Percentiles rank a stretch among this genome's conserved stretches.
phyloP scores from a whole-genome alignment of 176 grass and related monocot genomes.

The Bolboschoenus planiculmis region DNA sequence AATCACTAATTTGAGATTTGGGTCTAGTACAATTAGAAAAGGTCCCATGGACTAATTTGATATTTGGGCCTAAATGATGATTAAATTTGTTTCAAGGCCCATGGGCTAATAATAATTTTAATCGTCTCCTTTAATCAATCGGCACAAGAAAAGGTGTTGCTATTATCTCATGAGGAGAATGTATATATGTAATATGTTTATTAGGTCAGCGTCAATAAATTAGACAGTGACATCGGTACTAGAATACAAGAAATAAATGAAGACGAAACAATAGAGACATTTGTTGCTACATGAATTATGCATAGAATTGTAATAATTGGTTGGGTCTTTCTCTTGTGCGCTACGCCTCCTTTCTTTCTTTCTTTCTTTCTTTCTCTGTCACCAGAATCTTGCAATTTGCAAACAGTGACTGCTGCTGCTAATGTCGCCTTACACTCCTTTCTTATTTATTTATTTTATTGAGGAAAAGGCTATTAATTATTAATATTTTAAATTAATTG shows the following conservation, averaged over 20 bases:
- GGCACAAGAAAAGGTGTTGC: neutral
- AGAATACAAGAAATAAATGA: constrained; percentile 15
- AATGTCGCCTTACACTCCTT: neutral
- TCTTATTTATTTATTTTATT: neutral
- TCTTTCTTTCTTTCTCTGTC: neutral
- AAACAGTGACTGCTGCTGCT: neutral
- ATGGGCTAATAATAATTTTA: neutral
- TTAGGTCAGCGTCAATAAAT: neutral
- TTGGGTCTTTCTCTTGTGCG: neutral
- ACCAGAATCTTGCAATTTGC: neutral
- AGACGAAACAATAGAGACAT: neutral
- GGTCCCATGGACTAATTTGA: too few relatives aligned
- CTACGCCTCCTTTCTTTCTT: too few relatives aligned
- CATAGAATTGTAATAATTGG: neutral
- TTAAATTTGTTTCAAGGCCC: neutral
- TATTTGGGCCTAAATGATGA: neutral
- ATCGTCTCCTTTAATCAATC: neutral
- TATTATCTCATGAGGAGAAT: neutral
- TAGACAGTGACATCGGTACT: neutral
- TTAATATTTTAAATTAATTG: too few relatives aligned
- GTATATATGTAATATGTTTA: neutral
- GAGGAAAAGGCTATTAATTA: neutral
- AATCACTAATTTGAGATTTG: neutral
- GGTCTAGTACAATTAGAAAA: neutral
- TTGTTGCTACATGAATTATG: neutral